These are phyloP conservation scores for Leptographium flavum DNA, from an alignment of 2,329 filamentous ascomycete genomes.

Conservation along the genomic window DNA sequence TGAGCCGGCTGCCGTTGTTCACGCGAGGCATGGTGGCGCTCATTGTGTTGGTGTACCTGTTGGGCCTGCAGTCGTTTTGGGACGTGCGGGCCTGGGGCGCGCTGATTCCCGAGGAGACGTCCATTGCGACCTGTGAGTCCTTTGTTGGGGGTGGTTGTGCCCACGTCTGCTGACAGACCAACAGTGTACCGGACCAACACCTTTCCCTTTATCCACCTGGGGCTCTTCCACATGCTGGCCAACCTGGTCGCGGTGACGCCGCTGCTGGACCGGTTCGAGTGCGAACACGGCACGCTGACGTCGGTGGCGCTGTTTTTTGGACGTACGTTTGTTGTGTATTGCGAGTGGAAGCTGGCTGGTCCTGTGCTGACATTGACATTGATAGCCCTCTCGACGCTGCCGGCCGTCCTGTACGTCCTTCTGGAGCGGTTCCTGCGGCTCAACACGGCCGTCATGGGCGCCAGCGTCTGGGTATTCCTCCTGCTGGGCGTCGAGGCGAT, in stretches of 20 bases:
- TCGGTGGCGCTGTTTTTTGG: conserved; percentile 81
- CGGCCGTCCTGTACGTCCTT: conserved; percentile 66
- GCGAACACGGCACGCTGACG: conserved; percentile 79
- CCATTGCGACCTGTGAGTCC: conserved; percentile 52
- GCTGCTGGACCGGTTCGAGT: conserved; percentile 86
- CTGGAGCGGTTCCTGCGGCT: conserved; percentile 59
- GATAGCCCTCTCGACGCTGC: conserved; percentile 63
- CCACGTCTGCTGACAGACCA: neutral
- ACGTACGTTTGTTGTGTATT: conserved; percentile 42
- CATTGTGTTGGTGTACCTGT: conserved; percentile 55
- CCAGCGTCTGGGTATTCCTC: conserved; percentile 88
- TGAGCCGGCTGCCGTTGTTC: conserved; percentile 75
- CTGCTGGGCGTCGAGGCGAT: conserved; percentile 75
- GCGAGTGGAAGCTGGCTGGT: neutral
- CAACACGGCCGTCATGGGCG: conserved; percentile 65
- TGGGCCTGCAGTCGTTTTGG: conserved; percentile 55
- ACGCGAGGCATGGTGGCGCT: conserved; percentile 56
- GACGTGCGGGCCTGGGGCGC: conserved; percentile 64
- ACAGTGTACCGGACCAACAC: conserved; percentile 87
- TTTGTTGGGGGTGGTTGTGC: neutral
- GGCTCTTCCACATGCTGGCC: conserved; percentile 65
- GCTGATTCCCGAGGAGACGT: conserved; percentile 63
- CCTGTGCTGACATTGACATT: neutral
- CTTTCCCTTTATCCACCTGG: conserved; percentile 74
- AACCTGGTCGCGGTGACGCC: conserved; percentile 72